phyloP scores from a whole-genome alignment of 78 protist species.

The Dictyostelium firmibasis region DNA sequence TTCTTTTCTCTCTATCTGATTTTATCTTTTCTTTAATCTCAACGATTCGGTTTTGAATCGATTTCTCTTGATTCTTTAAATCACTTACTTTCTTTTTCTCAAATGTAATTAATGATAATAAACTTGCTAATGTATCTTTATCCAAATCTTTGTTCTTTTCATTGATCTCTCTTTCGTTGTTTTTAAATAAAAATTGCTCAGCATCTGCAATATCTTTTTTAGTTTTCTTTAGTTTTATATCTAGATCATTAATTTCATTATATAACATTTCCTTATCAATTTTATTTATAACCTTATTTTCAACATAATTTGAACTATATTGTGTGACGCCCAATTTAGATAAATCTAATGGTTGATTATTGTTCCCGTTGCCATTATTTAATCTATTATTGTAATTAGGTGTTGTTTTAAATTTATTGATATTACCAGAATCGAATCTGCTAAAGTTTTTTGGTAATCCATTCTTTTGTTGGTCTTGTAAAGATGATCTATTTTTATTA shows the following conservation, averaged over 20 bases:
- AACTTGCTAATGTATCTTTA: background rate
- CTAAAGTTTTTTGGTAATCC: background rate
- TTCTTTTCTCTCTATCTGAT: background rate
- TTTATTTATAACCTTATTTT: slow-evolving; percentile 15
- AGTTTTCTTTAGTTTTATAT: background rate
- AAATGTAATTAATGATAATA: background rate
- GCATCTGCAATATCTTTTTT: background rate
- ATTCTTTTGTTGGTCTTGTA: background rate
- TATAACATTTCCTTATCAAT: slow-evolving; percentile 10
- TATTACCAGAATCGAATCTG: background rate
- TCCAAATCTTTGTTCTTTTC: background rate
- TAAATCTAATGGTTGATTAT: slow-evolving; percentile 5
- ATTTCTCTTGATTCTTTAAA: background rate
- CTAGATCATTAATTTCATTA: slow-evolving; percentile 18
- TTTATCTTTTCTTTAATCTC: background rate
- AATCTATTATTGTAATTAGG: background rate
- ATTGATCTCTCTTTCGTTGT: background rate
- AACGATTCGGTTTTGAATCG: background rate
- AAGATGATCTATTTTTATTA: background rate
- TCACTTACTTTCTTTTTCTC: slow-evolving; percentile 20
- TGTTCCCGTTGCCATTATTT: background rate
- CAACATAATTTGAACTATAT: slow-evolving; percentile 30
- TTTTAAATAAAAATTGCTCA: slow-evolving; percentile 14
- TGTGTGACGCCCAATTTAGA: slow-evolving; percentile 30
- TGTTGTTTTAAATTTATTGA: background rate